Evolutionary conservation across 805 yeast species (phyloP).

Genomic region (Ogataea henricii): DNA sequence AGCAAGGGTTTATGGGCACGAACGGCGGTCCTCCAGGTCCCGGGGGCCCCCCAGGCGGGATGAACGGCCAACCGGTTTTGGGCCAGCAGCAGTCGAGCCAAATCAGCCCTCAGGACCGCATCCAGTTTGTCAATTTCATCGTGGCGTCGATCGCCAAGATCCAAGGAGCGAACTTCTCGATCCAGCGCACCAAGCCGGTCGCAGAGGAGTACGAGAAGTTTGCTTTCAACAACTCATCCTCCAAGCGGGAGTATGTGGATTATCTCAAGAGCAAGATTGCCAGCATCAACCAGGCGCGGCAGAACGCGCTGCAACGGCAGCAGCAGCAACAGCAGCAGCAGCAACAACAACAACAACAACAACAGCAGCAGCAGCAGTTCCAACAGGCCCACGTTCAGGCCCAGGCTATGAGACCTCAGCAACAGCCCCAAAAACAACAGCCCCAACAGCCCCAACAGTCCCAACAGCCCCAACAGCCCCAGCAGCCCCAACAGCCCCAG

Average conservation of each 20-base stretch:
- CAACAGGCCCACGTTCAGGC: conserved; percentile 19
- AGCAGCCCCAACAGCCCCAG: conserved; percentile 1
- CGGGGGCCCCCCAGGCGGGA: conserved; percentile 4
- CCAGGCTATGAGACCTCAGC: conserved; percentile 16
- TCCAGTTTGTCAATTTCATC: conserved; percentile 35
- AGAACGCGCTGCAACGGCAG: conserved; percentile 26
- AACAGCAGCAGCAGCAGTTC: conserved; percentile 32
- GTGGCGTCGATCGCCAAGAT: conserved; percentile 35
- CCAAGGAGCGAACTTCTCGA: conserved; percentile 34
- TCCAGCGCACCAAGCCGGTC: conserved; percentile 48
- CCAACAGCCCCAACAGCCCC: conserved; percentile 5
- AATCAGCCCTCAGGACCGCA: conserved; percentile 33
- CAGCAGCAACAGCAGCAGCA: conserved; percentile 27
- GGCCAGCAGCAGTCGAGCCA: conserved; percentile 15
- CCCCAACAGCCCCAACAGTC: conserved; percentile 9
- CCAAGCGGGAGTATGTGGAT: conserved; percentile 59
- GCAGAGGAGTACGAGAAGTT: conserved; percentile 75
- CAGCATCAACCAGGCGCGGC: conserved; percentile 40
- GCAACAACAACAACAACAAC: conserved; percentile 29
- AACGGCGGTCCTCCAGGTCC: conserved; percentile 8
- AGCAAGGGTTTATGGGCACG: conserved; percentile 10
- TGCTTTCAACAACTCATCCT: conserved; percentile 58
- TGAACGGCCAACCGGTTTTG: conserved; percentile 3
- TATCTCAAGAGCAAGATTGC: conserved; percentile 43
- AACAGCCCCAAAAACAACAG: conserved; percentile 4